phyloP scores from a whole-genome alignment of 1,284 basidiomycete species.

The Paramarasmius palmivorus region DNA sequence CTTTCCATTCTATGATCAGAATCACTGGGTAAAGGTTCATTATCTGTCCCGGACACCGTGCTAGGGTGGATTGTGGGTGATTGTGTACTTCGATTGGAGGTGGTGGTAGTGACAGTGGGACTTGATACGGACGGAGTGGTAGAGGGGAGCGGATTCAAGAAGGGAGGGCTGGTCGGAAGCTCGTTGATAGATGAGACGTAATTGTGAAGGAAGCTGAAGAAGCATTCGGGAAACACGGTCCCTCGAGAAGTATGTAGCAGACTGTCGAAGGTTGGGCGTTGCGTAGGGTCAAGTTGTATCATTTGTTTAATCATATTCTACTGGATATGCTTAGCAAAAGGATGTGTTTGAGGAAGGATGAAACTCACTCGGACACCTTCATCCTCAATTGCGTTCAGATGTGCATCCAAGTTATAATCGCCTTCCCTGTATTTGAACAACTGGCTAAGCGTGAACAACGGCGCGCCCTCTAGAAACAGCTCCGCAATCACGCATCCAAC shows the following conservation, averaged over 20 bases:
- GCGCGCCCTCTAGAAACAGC: constrained; percentile 93
- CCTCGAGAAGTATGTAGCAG: constrained; percentile 81
- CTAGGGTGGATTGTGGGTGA: constrained; percentile 27
- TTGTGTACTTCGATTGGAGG: constrained; percentile 27
- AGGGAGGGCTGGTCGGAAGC: constrained; percentile 47
- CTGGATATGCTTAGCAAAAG: constrained; percentile 24
- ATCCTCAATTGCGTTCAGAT: constrained; percentile 81
- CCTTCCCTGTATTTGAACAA: constrained; percentile 94
- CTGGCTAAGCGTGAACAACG: constrained; percentile 93
- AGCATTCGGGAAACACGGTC: constrained; percentile 85
- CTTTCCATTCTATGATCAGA: constrained; percentile 78
- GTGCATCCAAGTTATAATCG: constrained; percentile 76
- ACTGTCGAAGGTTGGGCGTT: constrained; percentile 82
- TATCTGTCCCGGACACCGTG: constrained; percentile 24
- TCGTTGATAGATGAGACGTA: constrained; percentile 85
- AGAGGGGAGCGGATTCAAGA: constrained; percentile 37
- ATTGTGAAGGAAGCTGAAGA: constrained; percentile 93
- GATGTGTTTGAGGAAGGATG: constrained; percentile 1
- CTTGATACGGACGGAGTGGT: constrained; percentile 15
- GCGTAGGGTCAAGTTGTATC: constrained; percentile 79
- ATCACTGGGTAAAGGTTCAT: constrained; percentile 65
- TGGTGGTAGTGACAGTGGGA: constrained; percentile 22
- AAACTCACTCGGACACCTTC: constrained; percentile 73
- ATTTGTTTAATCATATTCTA: constrained; percentile 88
- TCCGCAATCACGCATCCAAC: constrained; percentile 96